Evolutionary conservation across 306 rosid species (phyloP).

Genomic region (Mucuna pruriens): DNA sequence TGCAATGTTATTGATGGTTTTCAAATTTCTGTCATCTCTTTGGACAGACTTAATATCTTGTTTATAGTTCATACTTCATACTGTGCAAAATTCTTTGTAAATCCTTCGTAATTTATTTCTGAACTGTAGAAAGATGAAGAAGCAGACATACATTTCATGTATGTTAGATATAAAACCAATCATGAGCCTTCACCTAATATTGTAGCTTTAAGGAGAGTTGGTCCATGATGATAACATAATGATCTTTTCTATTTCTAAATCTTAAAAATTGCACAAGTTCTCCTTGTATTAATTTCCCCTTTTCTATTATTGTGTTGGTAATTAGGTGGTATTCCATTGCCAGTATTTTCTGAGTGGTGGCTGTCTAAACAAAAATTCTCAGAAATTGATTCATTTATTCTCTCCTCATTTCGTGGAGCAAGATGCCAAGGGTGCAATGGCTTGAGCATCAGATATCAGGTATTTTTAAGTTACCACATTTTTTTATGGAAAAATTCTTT

Average conservation of each 20-base stretch:
- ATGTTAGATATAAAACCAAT: background rate
- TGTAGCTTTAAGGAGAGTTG: conserved; percentile 7
- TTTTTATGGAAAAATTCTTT: background rate
- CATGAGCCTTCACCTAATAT: conserved; percentile 2
- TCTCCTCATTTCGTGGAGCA: conserved; percentile 77
- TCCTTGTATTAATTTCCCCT: conserved; percentile 16
- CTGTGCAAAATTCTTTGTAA: conserved; percentile 14
- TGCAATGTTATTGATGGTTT: background rate
- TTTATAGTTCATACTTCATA: background rate
- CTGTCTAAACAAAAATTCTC: conserved; percentile 79
- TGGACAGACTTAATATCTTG: background rate
- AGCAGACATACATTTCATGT: background rate
- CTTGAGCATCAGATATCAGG: conserved; percentile 93
- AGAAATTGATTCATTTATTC: conserved; percentile 78
- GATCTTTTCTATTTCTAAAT: conserved; percentile 7
- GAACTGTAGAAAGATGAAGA: conserved; percentile 2
- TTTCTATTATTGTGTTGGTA: conserved; percentile 28
- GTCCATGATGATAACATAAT: background rate
- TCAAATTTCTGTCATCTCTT: background rate
- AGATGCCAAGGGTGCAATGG: conserved; percentile 78
- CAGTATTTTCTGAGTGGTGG: conserved; percentile 98
- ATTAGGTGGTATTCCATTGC: conserved; percentile 90
- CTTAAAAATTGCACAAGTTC: conserved; percentile 23
- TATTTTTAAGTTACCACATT: conserved; percentile 38
- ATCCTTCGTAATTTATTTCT: background rate